Evolutionary conservation across 2,329 filamentous ascomycete genomes (phyloP), one percentile per base, ranked within the genome.

Genomic region (Fusarium avenaceum): DNA sequence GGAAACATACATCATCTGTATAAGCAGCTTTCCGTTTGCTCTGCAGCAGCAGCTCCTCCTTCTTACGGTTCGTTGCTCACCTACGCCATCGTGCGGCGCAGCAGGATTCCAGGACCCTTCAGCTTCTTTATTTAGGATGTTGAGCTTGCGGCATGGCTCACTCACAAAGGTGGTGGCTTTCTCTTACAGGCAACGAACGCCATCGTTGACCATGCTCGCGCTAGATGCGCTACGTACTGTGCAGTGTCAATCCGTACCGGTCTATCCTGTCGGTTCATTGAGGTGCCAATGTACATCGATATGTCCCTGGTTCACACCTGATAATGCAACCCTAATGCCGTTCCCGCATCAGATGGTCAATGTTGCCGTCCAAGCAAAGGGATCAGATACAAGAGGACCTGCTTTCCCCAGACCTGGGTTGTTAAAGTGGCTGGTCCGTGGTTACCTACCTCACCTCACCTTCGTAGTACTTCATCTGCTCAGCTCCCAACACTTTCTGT

Each of bases 261-360:
- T 45, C 43, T 57, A 66, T 65, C 51, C 52, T 52, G 35, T 50
- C 46, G 48, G 52, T 63, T n/a, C 49, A 61, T 63, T 58, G 45
- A 38, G 17, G 62, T 63, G 65, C 53, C 43, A 57, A 52, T 66
- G 63, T 66, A 46, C 57, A 55, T 69, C 58, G 38, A 59, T 35
- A 58, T 63, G 49, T 70, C 54, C 66, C 62, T 69, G 57, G 66
- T 55, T 70, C 48, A 40, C 61, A 51, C 57, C 65, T 66, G 66
- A 69, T 70, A 62, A 69, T 69, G 57, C 51, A 63, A 69, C 66
- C 66, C 66, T 55, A 52, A 49, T 67, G 46, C 57, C 61, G 51
- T 61, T 65, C 61, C 44, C 65, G 42, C 56, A 69, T 69, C 65
- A 69, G 19, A 60, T 51, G 55, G 43, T 20, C 30, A 56, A 40